These are phyloP conservation scores for Trichoderma citrinoviride DNA, from an alignment of 2,329 filamentous ascomycete genomes.

Conservation along the genomic window DNA sequence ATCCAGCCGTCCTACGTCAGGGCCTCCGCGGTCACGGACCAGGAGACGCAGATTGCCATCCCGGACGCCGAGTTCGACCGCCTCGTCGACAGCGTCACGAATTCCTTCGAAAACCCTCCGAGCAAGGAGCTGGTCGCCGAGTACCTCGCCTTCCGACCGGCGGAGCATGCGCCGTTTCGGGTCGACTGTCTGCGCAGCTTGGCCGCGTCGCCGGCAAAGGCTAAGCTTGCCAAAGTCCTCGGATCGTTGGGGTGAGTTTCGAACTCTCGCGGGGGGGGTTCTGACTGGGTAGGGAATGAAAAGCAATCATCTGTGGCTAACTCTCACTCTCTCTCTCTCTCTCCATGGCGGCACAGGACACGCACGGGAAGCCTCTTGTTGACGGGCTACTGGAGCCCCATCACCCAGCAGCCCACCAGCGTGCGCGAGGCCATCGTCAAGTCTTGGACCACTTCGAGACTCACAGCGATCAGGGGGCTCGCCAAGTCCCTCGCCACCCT, in stretches of 20 bases:
- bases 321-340: too few relatives aligned
- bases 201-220: slow-evolving; percentile 36
- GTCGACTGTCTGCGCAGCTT: slow-evolving; percentile 47
- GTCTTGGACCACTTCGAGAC: slow-evolving; percentile 58
- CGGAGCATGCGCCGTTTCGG: slow-evolving; percentile 52
- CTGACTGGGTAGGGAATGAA: not conserved
- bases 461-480: slow-evolving; percentile 54
- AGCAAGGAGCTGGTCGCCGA: slow-evolving; percentile 46
- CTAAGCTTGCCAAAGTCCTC: slow-evolving; percentile 41
- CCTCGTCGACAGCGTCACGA: slow-evolving; percentile 41
- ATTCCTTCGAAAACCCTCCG: slow-evolving; percentile 39
- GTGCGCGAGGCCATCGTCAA: slow-evolving; percentile 61
- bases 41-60: slow-evolving; percentile 44
- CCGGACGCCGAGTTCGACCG: slow-evolving; percentile 50
- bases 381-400: slow-evolving; percentile 63
- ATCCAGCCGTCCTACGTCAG: slow-evolving; percentile 58
- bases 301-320: too few relatives aligned
- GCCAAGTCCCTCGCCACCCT: slow-evolving; percentile 55
- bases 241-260: slow-evolving; percentile 44
- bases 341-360: slow-evolving; percentile 47
- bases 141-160: slow-evolving; percentile 53
- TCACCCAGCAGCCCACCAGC: slow-evolving; percentile 59
- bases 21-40: slow-evolving; percentile 40
- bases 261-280: too few relatives aligned
- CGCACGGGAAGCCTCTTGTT: slow-evolving; percentile 61